Percentiles rank a stretch among this genome's conserved stretches.
Evolutionary conservation across 169 alveolate species (phyloP).

Genomic region (Plasmodium cynomolgi): DNA sequence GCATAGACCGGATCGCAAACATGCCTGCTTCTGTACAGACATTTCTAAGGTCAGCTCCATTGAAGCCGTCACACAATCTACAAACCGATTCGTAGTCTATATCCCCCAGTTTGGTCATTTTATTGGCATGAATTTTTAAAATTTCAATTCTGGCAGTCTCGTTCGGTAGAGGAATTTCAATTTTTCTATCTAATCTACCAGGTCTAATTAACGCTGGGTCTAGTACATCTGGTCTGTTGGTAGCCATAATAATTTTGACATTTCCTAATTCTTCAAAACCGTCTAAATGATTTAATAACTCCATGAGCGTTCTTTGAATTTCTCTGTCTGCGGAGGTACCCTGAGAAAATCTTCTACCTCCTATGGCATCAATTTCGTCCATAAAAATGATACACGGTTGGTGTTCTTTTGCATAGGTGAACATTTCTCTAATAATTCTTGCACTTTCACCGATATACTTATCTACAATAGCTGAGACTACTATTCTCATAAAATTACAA

Average conservation of each 20-base stretch:
- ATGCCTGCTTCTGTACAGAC: slow-evolving; percentile 99
- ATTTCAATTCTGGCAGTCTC: slow-evolving; percentile 96
- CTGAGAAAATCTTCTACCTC: slow-evolving; percentile 98
- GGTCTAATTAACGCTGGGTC: slow-evolving; percentile 99
- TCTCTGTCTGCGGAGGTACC: slow-evolving; percentile 99
- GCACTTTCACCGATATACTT: slow-evolving; percentile 99
- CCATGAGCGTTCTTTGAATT: slow-evolving; percentile 98
- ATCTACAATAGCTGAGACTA: slow-evolving; percentile 99
- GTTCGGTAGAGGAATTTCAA: slow-evolving; percentile 99
- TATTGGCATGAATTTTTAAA: slow-evolving; percentile 96
- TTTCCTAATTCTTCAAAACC: slow-evolving; percentile 99
- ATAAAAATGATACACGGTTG: slow-evolving; percentile 99
- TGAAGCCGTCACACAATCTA: slow-evolving; percentile 97
- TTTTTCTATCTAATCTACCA: slow-evolving; percentile 99
- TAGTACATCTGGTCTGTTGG: slow-evolving; percentile 99
- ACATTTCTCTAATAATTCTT: slow-evolving; percentile 99
- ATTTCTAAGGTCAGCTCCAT: slow-evolving; percentile 99
- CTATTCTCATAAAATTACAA: slow-evolving; percentile 98
- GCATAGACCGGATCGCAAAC: slow-evolving; percentile 97
- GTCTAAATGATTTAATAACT: slow-evolving; percentile 96
- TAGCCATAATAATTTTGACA: slow-evolving; percentile 99
- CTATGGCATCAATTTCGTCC: slow-evolving; percentile 99
- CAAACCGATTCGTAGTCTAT: slow-evolving; percentile 95
- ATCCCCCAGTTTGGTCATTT: slow-evolving; percentile 96
- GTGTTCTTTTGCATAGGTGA: slow-evolving; percentile 98